Base-by-base conservation (phyloP, 192 early-diverging fungal genomes). In the Podila verticillata region DNA sequence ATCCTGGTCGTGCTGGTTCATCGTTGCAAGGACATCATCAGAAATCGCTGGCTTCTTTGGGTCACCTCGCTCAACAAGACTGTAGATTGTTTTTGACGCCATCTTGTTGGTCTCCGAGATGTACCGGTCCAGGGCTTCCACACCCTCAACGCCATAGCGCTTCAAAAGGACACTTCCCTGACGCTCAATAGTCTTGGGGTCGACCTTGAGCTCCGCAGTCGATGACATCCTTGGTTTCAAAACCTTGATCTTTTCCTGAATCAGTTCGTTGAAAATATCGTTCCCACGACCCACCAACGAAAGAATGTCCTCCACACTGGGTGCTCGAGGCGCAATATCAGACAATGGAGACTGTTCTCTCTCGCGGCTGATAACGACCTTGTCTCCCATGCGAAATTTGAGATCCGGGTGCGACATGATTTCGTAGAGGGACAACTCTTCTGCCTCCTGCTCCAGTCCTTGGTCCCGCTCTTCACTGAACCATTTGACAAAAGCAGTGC, bases 331-430 rank as follows among this genome's bases (percentile, higher is more conserved):
- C 19, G 77, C 77, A 54, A 80, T 80, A 24, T 82, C 73, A 0
- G 72, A 75, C 9, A 68, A 44, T 9, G 65, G 63, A 0, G 73
- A 65, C 32, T 72, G 73, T 20, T 72, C 81, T 2, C 72, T 67
- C 24, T 70, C 72, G 7, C 73, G 66, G n/a, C 80, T 74, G 39
- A 82, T 54, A 44, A 82, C 64, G n/a, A 82, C 80, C 49, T 49
- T 59, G 32, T 82, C 72, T 0, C 80, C 80, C 73, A 82, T 73
- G n/a, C 63, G 57, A 30, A 73, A 79, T 36, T 82, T 75, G 63
- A 84, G 68, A 70, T 84, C 81, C 7, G 84, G 70, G 24, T 73
- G 74, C 7, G 81, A 74, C 63, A 74, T 75, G 35, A 84, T 75
- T 39, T 84, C 84, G 35, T 84, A 84, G 26, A 84, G 47, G 1